Evolutionary conservation across 2,329 filamentous ascomycete species (phyloP), one percentile per base, ranked within the genome.

Genomic region (Colletotrichum australisinense): DNA sequence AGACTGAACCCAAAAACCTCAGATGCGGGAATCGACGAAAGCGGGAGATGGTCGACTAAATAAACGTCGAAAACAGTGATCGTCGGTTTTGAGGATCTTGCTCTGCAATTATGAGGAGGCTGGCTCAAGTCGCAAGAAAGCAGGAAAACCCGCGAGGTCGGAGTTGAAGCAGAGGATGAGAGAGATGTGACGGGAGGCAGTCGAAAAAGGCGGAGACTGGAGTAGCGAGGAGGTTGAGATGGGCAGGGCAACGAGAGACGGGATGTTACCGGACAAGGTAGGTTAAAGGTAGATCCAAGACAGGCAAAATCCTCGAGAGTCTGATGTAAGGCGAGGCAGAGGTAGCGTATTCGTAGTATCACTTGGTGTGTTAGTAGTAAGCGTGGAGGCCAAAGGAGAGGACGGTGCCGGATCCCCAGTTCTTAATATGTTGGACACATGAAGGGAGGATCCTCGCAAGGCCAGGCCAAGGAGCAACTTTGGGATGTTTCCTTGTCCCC

Each of bases 391-490:
- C 49, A 63, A 22, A 26, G 26, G 14, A 64, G 35, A 69, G 32
- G 35, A n/a, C 7, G 30, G 60, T 69, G 70, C 65, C 70, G 66
- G 70, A 69, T 60, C 66, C 66, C 70, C 66, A 69, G 70, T 73
- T 49, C 66, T 73, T 73, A 69, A 73, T 73, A 73, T 32, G 70
- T 16, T 60, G 24, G 59, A 24, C 65, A 64, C 52, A 35, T 3
- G 70, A n/a, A 69, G 67, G 59, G 66, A 69, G 59, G n/a, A 73
- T 64, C 53, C 64, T 68, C 59, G 53, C 65, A 52, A 32, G 28
- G 35, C 58, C 58, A 32, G 59, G 53, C 53, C 58, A 63, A 69
- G 65, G 57, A 62, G 66, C 62, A 26, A 26, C 62, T 38, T 56
- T 56, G 16, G 59, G 32, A 30, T 57, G 59, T 56, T 55, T 63